Percentiles rank a stretch among this genome's conserved stretches.
phyloP scores from a whole-genome alignment of 129 eudicot genomes.

The Ambrosia artemisiifolia region DNA sequence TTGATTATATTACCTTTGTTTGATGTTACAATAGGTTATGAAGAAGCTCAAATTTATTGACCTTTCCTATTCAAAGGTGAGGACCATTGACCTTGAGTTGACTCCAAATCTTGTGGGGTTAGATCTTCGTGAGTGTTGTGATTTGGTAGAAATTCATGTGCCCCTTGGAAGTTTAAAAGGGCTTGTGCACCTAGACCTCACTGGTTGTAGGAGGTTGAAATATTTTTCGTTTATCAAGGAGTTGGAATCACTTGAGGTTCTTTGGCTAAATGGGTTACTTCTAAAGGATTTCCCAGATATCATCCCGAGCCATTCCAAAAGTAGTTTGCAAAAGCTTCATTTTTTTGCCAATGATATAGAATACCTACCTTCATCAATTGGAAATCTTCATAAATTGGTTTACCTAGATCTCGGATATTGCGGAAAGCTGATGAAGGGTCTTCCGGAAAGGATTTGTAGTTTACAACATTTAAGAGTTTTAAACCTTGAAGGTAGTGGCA shows the following conservation, averaged over 20 bases:
- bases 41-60: conserved; percentile 21
- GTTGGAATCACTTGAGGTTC: too few species aligned
- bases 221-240: too few species aligned
- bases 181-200: conserved; percentile 11
- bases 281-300: neutral
- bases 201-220: too few species aligned
- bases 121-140: too few species aligned
- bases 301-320: neutral
- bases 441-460: conserved; percentile 8
- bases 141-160: conserved; percentile 10
- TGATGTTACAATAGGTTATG: neutral
- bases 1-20: neutral
- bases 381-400: conserved; percentile 9
- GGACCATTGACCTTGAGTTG: conserved; percentile 17
- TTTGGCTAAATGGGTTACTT: neutral
- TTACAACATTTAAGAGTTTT: conserved; percentile 2
- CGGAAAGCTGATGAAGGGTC: conserved; percentile 14
- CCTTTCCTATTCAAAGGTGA: neutral
- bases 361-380: conserved; percentile 24
- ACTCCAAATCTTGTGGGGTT: conserved; percentile 22
- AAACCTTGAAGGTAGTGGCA: neutral
- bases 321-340: neutral
- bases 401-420: neutral
- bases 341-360: neutral
- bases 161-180: conserved; percentile 10